Conservation (phyloP, 257 asterid species). For the Salvia hispanica region DNA sequence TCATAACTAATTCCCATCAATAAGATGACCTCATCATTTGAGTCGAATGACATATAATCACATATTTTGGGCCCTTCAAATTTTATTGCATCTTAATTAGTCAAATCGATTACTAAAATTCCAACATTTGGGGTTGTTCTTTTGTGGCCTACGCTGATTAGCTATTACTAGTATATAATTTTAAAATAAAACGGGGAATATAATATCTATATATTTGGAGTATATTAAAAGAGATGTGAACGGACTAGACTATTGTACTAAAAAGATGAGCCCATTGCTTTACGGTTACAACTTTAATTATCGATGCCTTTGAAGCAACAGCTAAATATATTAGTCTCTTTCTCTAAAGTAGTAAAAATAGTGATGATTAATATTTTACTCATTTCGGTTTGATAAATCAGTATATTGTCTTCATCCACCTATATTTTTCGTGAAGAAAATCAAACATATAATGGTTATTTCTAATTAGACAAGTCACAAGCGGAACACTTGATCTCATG, state of each 20-base stretch:
- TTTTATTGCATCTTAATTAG: neutral
- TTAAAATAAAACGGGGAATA: neutral
- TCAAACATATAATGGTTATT: neutral
- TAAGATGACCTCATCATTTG: no score
- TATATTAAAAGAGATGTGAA: neutral
- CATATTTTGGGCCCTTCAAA: neutral
- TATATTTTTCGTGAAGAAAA: constrained; percentile 1
- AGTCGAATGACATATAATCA: no score
- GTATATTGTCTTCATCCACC: neutral
- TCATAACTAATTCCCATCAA: no score
- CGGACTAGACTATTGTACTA: neutral
- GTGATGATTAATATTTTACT: neutral
- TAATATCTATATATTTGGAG: neutral
- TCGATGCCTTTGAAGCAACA: constrained; percentile 35
- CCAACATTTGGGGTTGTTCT: neutral
- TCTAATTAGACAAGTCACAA: neutral
- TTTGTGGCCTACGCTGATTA: neutral
- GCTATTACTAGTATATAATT: neutral
- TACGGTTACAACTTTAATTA: constrained; percentile 34
- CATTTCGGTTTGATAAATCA: neutral
- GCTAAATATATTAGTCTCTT: neutral
- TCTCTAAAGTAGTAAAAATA: no score
- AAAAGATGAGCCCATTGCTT: constrained; percentile 30
- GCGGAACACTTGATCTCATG: neutral
- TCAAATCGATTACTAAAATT: neutral